These are phyloP conservation scores for Saturnispora gosingensis DNA, from an alignment of 805 yeast species.

Conservation along the genomic window DNA sequence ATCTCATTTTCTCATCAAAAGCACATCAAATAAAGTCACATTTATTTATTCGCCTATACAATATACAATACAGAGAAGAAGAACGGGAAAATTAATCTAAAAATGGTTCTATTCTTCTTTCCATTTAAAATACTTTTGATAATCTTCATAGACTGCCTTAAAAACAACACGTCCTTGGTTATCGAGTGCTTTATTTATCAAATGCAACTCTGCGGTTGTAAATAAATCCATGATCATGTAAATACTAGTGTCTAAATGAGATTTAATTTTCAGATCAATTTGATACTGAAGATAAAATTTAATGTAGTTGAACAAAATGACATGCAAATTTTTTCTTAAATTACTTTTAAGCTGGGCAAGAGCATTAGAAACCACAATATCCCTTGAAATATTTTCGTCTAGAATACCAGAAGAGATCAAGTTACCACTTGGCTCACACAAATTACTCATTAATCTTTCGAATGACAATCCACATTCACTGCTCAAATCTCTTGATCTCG, in stretches of 20 bases:
- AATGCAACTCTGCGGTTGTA: slow-evolving; percentile 54
- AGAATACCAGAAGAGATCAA: slow-evolving; percentile 9
- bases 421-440: slow-evolving; percentile 61
- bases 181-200: slow-evolving; percentile 59
- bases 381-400: slow-evolving; percentile 12
- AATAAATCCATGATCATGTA: slow-evolving; percentile 60
- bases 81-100: not conserved
- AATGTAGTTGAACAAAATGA: slow-evolving; percentile 51
- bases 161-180: slow-evolving; percentile 58
- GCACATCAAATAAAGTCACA: not conserved
- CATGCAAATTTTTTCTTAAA: slow-evolving; percentile 55
- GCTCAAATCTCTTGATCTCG: slow-evolving; percentile 11
- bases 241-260: slow-evolving; percentile 44
- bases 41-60: not conserved
- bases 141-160: slow-evolving; percentile 60
- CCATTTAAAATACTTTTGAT: slow-evolving; percentile 78
- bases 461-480: slow-evolving; percentile 36
- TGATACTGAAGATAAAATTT: slow-evolving; percentile 41
- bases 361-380: slow-evolving; percentile 40
- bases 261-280: slow-evolving; percentile 38
- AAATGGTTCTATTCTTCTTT: slow-evolving; percentile 35
- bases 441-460: slow-evolving; percentile 51
- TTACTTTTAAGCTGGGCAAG: slow-evolving; percentile 46
- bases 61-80: not conserved
- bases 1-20: not conserved